Evolutionary conservation across 805 yeast genomes (phyloP).

Genomic region (Yarrowia sp.): DNA sequence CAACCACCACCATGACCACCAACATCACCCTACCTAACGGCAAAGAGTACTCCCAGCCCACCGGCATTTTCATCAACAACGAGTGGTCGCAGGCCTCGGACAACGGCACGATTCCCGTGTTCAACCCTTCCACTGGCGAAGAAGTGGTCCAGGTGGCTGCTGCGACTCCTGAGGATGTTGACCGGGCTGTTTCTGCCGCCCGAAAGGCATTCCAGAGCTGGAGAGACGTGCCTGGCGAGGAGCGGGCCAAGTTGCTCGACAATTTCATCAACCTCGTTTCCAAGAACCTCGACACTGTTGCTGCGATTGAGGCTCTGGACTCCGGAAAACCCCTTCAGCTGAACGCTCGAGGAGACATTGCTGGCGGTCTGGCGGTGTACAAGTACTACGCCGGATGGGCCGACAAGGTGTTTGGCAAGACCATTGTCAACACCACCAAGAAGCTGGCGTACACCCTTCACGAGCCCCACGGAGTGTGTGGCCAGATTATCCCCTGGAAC

Average conservation of each 20-base stretch:
- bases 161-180: slow-evolving; percentile 78
- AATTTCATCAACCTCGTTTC: slow-evolving; percentile 83
- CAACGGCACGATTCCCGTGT: slow-evolving; percentile 57
- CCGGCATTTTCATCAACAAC: slow-evolving; percentile 88
- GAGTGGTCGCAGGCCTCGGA: slow-evolving; percentile 69
- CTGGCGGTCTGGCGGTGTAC: slow-evolving; percentile 62
- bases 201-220: slow-evolving; percentile 76
- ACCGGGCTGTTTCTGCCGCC: slow-evolving; percentile 84
- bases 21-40: slow-evolving; percentile 71
- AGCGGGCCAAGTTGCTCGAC: slow-evolving; percentile 67
- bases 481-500: slow-evolving; percentile 77
- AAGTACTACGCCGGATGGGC: slow-evolving; percentile 80
- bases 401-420: slow-evolving; percentile 67
- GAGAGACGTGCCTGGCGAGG: slow-evolving; percentile 71
- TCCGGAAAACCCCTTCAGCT: slow-evolving; percentile 76
- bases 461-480: slow-evolving; percentile 72
- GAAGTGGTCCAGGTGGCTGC: slow-evolving; percentile 70
- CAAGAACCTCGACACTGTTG: slow-evolving; percentile 71
- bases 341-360: slow-evolving; percentile 58
- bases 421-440: slow-evolving; percentile 66
- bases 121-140: slow-evolving; percentile 57
- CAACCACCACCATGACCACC: slow-evolving; percentile 46
- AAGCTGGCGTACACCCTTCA: slow-evolving; percentile 74
- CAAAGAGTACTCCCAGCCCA: slow-evolving; percentile 73
- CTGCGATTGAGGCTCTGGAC: slow-evolving; percentile 85